Evolutionary conservation across 192 early-diverging fungal genomes (phyloP), one percentile per base, ranked within the genome.

Genomic region (Gamsiella multidivaricata): DNA sequence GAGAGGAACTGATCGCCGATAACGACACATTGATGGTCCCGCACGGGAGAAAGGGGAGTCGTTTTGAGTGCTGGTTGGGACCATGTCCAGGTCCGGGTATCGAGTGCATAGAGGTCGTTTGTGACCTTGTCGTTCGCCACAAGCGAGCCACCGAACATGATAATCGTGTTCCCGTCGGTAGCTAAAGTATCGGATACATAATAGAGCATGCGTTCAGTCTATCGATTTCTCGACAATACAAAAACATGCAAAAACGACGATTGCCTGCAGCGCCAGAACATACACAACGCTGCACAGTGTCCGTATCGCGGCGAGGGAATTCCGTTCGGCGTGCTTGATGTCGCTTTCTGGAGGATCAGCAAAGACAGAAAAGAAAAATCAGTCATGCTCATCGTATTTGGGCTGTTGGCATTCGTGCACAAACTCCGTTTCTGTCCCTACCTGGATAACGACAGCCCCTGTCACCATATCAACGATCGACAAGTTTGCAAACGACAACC

Each of bases 131-230:
- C 64, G 25, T 18, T 54, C 3, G 31, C 12, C 6, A 41, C 58
- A 9, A 75, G 39, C 15, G 72, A 37, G 15, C 72, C 72, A 45
- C 72, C 72, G 61, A 66, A 75, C 72, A 75, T 75, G 34, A 41
- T 61, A 14, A 65, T 45, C 10, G 63, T 66, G 42, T 64, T 66
- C 31, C 72, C 72, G 50, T 75, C 72, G 5, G 72, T n/a, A 1
- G 72, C 72, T 75, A 50, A n/a, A n/a, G n/a, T n/a, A n/a, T n/a
- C n/a, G 6, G 23, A 17, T 15, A n/a, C 36, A n/a, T 15, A 18
- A 20, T 10, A 14, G 14, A n/a, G n/a, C n/a, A n/a, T n/a, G n/a
- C n/a, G n/a, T n/a, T n/a, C n/a, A n/a, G n/a, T n/a, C n/a, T n/a
- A n/a, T n/a, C n/a, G n/a, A n/a, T n/a, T n/a, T n/a, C n/a, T n/a